phyloP scores from a whole-genome alignment of 495 filamentous ascomycete genomes.

The Thozetella sp. region DNA sequence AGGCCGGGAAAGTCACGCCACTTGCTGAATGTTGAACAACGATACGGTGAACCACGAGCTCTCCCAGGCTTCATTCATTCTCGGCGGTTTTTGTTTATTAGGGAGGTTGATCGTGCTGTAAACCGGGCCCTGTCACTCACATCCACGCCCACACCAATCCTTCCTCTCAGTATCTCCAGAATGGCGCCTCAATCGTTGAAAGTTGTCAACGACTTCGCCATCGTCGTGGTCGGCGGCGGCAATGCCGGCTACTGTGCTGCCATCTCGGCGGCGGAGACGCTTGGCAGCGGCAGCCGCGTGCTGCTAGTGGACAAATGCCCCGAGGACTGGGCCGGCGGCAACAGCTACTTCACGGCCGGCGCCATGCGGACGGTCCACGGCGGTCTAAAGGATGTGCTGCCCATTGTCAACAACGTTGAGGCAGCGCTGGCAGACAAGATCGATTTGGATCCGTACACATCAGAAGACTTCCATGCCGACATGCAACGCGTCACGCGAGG shows the following conservation, averaged over 20 bases:
- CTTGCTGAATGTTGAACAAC: too few species aligned
- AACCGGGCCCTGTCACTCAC: too few species aligned
- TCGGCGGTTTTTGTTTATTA: not conserved
- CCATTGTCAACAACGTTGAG: constrained; percentile 47
- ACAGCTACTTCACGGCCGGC: constrained; percentile 60
- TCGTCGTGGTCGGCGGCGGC: constrained; percentile 58
- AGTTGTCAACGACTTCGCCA: constrained; percentile 26
- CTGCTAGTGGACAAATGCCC: constrained; percentile 58
- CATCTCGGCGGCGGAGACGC: constrained; percentile 39
- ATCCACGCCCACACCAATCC: constrained; percentile 17
- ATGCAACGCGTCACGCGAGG: constrained; percentile 50
- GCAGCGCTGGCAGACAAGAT: constrained; percentile 31
- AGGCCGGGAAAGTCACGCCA: too few species aligned
- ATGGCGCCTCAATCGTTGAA: not conserved
- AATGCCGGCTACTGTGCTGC: constrained; percentile 64
- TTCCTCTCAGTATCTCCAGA: not conserved
- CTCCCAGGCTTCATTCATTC: too few species aligned
- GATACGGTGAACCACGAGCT: too few species aligned
- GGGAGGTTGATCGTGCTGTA: too few species aligned
- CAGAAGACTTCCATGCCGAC: constrained; percentile 46
- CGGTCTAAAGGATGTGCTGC: constrained; percentile 2
- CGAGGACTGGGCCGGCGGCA: constrained; percentile 55
- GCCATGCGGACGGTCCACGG: constrained; percentile 38
- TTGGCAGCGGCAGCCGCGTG: constrained; percentile 28
- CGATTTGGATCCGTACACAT: constrained; percentile 46